Percentiles rank a stretch among this genome's conserved stretches.
These are phyloP conservation scores for Quercus lobata DNA, from an alignment of 331 rosid species.

Conservation along the genomic window DNA sequence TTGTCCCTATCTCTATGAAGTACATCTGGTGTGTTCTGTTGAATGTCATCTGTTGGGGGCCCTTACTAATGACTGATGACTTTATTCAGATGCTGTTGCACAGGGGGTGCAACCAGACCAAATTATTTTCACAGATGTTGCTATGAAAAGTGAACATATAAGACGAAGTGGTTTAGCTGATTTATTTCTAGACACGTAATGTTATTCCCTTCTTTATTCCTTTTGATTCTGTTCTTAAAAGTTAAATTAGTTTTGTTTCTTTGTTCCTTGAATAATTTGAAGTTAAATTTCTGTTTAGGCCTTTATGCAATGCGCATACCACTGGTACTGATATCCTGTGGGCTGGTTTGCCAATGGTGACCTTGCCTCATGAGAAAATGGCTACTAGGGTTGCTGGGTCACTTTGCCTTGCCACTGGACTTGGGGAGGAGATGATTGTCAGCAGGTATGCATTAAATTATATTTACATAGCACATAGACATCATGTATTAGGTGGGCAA, in stretches of 20 bases:
- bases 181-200: conserved; percentile 79
- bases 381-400: conserved; percentile 99
- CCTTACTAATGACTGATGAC: background rate
- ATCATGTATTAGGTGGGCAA: too few relatives aligned
- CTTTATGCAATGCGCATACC: conserved; percentile 98
- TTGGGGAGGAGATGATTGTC: conserved; percentile 97
- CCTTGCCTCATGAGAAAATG: conserved; percentile 96
- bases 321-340: conserved; percentile 96
- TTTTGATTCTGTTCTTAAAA: too few relatives aligned
- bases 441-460: conserved; percentile 39
- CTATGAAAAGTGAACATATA: conserved; percentile 93
- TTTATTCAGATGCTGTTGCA: conserved; percentile 68
- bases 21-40: too few relatives aligned
- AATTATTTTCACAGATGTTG: conserved; percentile 95
- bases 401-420: conserved; percentile 85
- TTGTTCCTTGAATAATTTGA: too few relatives aligned
- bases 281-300: conserved; percentile 39
- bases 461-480: too few relatives aligned
- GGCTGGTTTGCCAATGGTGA: conserved; percentile 98
- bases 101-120: conserved; percentile 95
- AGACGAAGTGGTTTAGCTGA: conserved; percentile 94
- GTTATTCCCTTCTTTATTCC: too few relatives aligned
- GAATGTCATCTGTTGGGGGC: too few relatives aligned
- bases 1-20: too few relatives aligned
- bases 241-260: too few relatives aligned